Evolutionary conservation across 192 early-diverging fungal species (phyloP).

Genomic region (Polychytrium aggregatum): DNA sequence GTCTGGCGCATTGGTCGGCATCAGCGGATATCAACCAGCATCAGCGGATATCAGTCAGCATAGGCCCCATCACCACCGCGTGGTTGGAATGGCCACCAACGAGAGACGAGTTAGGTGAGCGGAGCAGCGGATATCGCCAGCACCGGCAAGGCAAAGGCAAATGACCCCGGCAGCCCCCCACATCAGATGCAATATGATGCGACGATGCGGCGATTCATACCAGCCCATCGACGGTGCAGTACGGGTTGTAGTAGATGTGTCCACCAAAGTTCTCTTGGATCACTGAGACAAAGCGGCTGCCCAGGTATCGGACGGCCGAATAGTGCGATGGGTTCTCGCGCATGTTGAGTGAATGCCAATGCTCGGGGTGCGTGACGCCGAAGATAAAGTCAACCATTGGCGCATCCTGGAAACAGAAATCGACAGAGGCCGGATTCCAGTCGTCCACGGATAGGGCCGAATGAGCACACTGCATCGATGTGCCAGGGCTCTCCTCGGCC

Average conservation of each 20-base stretch:
- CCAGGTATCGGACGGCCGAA: conserved; percentile 65
- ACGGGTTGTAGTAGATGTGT: conserved; percentile 92
- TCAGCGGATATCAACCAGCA: not conserved
- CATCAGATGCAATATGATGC: too few relatives aligned
- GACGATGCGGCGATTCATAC: conserved; percentile 44
- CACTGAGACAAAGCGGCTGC: conserved; percentile 53
- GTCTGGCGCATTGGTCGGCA: conserved; percentile 17
- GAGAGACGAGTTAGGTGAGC: too few relatives aligned
- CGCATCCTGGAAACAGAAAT: conserved; percentile 33
- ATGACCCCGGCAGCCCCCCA: too few relatives aligned
- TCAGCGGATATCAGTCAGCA: too few relatives aligned
- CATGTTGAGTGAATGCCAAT: conserved; percentile 96
- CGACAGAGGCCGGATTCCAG: not conserved
- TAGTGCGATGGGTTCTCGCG: conserved; percentile 88
- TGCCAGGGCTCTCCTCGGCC: too few relatives aligned
- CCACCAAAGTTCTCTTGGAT: conserved; percentile 83
- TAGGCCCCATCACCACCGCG: too few relatives aligned
- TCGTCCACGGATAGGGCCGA: too few relatives aligned
- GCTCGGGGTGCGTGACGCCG: conserved; percentile 86
- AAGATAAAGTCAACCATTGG: conserved; percentile 95
- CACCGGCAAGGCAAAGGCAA: too few relatives aligned
- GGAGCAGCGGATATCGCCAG: too few relatives aligned
- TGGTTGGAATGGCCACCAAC: too few relatives aligned
- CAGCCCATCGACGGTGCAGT: conserved; percentile 75
- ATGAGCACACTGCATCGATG: too few relatives aligned